phyloP scores from a whole-genome alignment of 2,329 filamentous ascomycete species.

The Orbilia oligospora region DNA sequence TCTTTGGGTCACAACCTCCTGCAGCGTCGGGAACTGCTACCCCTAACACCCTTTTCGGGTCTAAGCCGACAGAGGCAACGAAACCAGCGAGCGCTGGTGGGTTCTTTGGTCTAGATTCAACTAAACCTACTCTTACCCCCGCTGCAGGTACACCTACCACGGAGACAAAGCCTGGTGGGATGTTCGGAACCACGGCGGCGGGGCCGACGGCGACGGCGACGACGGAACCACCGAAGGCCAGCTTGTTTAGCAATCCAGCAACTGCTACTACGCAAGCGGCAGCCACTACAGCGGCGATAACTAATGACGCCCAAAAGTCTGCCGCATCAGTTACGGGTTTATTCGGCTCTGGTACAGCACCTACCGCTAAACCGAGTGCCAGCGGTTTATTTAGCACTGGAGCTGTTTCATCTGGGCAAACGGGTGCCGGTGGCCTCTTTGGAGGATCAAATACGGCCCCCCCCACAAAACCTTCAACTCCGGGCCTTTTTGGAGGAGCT shows the following conservation, averaged over 20 bases:
- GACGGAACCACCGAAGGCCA: slow-evolving; percentile 61
- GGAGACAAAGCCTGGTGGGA: slow-evolving; percentile 62
- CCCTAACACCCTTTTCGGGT: slow-evolving; percentile 62
- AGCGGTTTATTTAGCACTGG: slow-evolving; percentile 25
- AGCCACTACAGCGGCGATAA: slow-evolving; percentile 18
- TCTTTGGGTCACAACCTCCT: slow-evolving; percentile 51
- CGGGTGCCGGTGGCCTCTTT: slow-evolving; percentile 11
- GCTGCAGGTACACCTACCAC: slow-evolving; percentile 50
- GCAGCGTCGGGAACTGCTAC: slow-evolving; percentile 58
- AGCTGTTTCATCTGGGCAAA: slow-evolving; percentile 22
- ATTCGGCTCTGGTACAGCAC: slow-evolving; percentile 28
- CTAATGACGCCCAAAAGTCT: slow-evolving; percentile 28
- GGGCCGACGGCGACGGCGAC: too few relatives aligned
- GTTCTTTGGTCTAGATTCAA: slow-evolving; percentile 65
- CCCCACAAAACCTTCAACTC: slow-evolving; percentile 38
- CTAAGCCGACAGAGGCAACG: slow-evolving; percentile 64
- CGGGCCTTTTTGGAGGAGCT: slow-evolving; percentile 57
- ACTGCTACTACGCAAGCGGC: slow-evolving; percentile 30
- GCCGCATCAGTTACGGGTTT: slow-evolving; percentile 12
- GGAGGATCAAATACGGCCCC: slow-evolving; percentile 45
- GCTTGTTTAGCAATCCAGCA: slow-evolving; percentile 39
- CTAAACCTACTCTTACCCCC: slow-evolving; percentile 62
- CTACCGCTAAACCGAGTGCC: slow-evolving; percentile 22
- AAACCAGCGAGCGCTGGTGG: slow-evolving; percentile 65
- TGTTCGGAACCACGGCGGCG: slow-evolving; percentile 64